Conservation (phyloP, 2,329 filamentous ascomycete genomes). For the Fusarium xylarioides region DNA sequence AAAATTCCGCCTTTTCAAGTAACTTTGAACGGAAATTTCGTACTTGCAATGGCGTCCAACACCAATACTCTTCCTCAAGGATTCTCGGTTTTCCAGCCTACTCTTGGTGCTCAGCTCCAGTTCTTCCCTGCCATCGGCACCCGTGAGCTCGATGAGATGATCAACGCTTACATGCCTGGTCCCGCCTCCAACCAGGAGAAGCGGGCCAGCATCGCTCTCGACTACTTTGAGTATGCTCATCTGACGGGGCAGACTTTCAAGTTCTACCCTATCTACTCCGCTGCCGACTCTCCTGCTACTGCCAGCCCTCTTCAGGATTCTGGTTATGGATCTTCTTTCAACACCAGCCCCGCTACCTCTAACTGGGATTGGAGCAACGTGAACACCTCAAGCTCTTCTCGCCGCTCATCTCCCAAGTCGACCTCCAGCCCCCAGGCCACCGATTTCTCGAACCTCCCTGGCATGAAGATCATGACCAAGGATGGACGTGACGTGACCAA, state of each 20-base stretch:
- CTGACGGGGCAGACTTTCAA: constrained; percentile 67
- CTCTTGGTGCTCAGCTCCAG: constrained; percentile 66
- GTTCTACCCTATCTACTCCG: constrained; percentile 63
- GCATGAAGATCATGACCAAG: constrained; percentile 74
- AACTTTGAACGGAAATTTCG: constrained; percentile 7
- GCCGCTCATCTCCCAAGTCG: constrained; percentile 42
- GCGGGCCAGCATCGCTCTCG: constrained; percentile 64
- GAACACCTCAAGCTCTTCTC: constrained; percentile 45
- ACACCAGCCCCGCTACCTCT: constrained; percentile 59
- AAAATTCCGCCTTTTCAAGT: constrained; percentile 19
- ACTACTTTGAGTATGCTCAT: constrained; percentile 65
- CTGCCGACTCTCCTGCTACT: constrained; percentile 56
- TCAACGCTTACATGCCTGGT: constrained; percentile 66
- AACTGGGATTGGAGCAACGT: constrained; percentile 58
- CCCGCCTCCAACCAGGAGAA: constrained; percentile 65
- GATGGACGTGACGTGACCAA: constrained; percentile 71
- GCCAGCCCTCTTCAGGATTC: constrained; percentile 54
- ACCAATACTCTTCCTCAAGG: constrained; percentile 51
- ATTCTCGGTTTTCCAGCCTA: constrained; percentile 69
- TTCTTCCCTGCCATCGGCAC: constrained; percentile 73
- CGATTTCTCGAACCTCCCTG: constrained; percentile 65
- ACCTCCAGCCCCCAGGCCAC: constrained; percentile 44
- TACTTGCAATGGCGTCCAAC: constrained; percentile 41
- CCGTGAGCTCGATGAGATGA: constrained; percentile 67
- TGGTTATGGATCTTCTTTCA: constrained; percentile 57